These are phyloP conservation scores for Aspergillus alliaceus DNA, from an alignment of 2,329 filamentous ascomycete genomes.

Conservation along the genomic window DNA sequence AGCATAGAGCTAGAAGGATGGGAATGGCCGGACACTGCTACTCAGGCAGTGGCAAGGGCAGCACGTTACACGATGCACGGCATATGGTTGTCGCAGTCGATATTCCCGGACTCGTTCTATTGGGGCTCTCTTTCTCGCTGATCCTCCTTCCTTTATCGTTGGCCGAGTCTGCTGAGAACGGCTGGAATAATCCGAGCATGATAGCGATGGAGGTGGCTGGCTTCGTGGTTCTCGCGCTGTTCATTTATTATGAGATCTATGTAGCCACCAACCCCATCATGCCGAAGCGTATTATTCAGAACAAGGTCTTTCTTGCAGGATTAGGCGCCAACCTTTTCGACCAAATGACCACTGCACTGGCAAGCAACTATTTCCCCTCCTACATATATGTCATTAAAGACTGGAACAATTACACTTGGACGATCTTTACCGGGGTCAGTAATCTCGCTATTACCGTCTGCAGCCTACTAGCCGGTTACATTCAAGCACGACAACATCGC, in stretches of 20 bases:
- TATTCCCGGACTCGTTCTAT: constrained; percentile 24
- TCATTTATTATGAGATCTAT: constrained; percentile 54
- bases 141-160: constrained; percentile 64
- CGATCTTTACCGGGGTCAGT: constrained; percentile 41
- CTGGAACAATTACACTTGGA: constrained; percentile 41
- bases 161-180: constrained; percentile 32
- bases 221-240: constrained; percentile 50
- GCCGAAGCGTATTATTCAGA: constrained; percentile 11
- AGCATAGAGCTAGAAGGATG: constrained; percentile 2
- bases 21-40: neutral
- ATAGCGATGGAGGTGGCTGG: constrained; percentile 55
- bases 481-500: constrained; percentile 39
- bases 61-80: neutral
- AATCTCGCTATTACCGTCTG: constrained; percentile 42
- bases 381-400: constrained; percentile 17
- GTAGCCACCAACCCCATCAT: constrained; percentile 51
- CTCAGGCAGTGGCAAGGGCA: neutral
- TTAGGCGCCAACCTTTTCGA: constrained; percentile 8
- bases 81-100: constrained; percentile 62
- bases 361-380: constrained; percentile 7
- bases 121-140: constrained; percentile 33
- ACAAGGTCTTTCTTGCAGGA: constrained; percentile 25
- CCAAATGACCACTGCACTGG: neutral
- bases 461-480: constrained; percentile 31
- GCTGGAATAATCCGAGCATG: constrained; percentile 47